Conservation (phyloP, 2,329 filamentous ascomycete species). For the Coccinonectria pachysandricola region DNA sequence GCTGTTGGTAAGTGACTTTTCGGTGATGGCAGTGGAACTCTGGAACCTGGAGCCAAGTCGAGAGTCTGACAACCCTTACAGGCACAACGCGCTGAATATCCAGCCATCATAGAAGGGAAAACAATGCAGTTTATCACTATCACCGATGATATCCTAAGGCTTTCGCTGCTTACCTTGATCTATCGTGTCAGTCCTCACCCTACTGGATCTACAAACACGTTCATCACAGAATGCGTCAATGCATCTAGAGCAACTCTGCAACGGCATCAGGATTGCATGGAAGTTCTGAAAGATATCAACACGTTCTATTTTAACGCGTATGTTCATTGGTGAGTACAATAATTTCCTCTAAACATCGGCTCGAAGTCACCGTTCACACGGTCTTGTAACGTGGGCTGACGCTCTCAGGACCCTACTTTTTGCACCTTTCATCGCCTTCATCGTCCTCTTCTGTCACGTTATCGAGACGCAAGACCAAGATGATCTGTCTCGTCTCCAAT, state of each 20-base stretch:
- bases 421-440: conserved; percentile 43
- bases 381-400: too few species aligned
- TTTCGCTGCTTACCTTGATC: conserved; percentile 30
- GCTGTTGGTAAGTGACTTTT: conserved; percentile 8
- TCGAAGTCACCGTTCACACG: too few species aligned
- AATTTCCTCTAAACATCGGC: too few species aligned
- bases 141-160: conserved; percentile 33
- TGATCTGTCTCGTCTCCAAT: conserved; percentile 36
- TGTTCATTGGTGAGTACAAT: conserved; percentile 31
- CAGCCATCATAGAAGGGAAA: too few species aligned
- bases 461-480: conserved; percentile 34
- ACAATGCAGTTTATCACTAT: too few species aligned
- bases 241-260: conserved; percentile 30
- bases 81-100: too few species aligned
- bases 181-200: conserved; percentile 30
- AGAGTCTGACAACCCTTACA: too few species aligned
- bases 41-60: too few species aligned
- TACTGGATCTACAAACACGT: conserved; percentile 22
- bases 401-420: conserved; percentile 38
- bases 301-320: conserved; percentile 29
- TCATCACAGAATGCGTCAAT: conserved; percentile 32
- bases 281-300: conserved; percentile 25
- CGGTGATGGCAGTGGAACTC: too few species aligned
- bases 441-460: conserved; percentile 40
- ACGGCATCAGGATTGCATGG: conserved; percentile 31